Base-by-base conservation (phyloP, 345 rosid species). In the Durio zibethinus region DNA sequence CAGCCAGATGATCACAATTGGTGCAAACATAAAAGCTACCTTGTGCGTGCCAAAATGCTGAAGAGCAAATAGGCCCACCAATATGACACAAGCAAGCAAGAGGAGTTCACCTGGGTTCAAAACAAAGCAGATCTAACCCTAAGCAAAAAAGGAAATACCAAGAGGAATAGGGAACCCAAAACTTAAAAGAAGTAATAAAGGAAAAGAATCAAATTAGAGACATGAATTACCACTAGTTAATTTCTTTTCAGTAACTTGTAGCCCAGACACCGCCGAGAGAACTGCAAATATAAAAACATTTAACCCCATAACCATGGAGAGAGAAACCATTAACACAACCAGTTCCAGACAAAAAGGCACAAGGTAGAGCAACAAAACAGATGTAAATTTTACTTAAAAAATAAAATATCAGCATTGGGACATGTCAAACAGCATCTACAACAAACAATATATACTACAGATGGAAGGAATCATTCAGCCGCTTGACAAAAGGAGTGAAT, bases 41-140 rank as follows among this genome's bases (percentile, higher is more conserved):
- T 83, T 87, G 84, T 84, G 96, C 57, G 97, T 94, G 82, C 97
- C 98, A 87, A 65, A 87, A 81, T 94, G 97, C 82, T 94, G 98
- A 79, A 94, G 89, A 59, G 98, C 97, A 89, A 92, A 94, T 74
- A 94, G 81, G 82, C 96, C 98, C 77, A 92, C 91, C 91, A 94
- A 84, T 83, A 94, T 86, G 87, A 89, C 87, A 82, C 94, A 94
- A 40, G 93, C 89, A 80, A 94, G 77, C 88, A 91, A 66, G 72
- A 90, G 69, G 27, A 89, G 47, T 84, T 84, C 87, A 57, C 90
- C 97, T 94, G 79, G 83, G 23, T 80, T 70, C 68, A 15, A 61
- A 76, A 74, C 5, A 53, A 31, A 54, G 38, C 47, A 15, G 35
- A 73, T 54, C n/a, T n/a, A 43, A 25, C 35, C 14, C 63, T 20